Conservation (phyloP, 2,329 filamentous ascomycete genomes). For the Colletotrichum destructivum region DNA sequence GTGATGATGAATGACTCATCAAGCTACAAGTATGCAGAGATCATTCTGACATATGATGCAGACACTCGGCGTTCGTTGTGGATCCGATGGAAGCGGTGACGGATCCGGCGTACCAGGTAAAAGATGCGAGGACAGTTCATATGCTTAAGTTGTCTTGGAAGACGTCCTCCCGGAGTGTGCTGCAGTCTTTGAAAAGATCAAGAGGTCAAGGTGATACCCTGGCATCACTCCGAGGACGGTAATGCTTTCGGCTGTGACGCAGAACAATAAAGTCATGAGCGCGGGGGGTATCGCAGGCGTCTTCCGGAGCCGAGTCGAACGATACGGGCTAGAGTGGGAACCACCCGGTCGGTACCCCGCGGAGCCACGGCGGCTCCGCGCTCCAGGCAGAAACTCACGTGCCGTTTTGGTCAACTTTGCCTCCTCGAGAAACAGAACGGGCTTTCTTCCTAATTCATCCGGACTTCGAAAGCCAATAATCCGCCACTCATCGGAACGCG, state of each 20-base stretch:
- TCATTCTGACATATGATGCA: neutral
- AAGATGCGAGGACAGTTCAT: neutral
- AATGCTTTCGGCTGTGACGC: neutral
- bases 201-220: neutral
- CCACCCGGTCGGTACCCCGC: neutral
- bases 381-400: slow-evolving; percentile 38
- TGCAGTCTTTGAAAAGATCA: neutral
- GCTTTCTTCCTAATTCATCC: neutral
- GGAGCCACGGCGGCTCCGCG: slow-evolving; percentile 4
- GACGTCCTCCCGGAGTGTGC: neutral
- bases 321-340: slow-evolving; percentile 13
- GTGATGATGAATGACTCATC: slow-evolving; percentile 9
- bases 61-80: neutral
- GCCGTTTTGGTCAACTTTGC: neutral
- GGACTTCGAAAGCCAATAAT: neutral
- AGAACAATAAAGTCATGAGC: neutral
- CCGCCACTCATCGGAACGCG: neutral
- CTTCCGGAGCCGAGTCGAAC: slow-evolving; percentile 12
- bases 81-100: neutral
- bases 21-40: neutral
- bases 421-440: neutral
- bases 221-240: neutral
- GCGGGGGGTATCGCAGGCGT: slow-evolving; percentile 1
- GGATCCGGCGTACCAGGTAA: neutral
- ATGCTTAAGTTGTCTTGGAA: neutral